phyloP scores from a whole-genome alignment of 805 yeast genomes.

The Starmerella sirachaensis region DNA sequence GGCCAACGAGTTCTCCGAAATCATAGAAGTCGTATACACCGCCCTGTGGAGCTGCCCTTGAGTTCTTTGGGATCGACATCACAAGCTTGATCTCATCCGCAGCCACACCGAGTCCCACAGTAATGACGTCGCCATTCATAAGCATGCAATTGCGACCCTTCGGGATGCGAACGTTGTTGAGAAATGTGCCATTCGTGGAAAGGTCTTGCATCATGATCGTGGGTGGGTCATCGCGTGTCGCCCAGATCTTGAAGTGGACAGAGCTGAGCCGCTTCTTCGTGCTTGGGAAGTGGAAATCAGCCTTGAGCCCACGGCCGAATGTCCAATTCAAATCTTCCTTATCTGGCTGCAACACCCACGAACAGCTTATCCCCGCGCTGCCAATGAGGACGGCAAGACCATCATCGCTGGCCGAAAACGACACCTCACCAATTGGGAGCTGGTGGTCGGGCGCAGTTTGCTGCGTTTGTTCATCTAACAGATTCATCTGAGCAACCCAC shows the following conservation, averaged over 20 bases:
- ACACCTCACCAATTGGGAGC: conserved; percentile 16
- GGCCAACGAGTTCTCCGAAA: conserved; percentile 80
- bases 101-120: conserved; percentile 77
- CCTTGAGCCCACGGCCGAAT: conserved; percentile 59
- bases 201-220: conserved; percentile 52
- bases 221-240: conserved; percentile 39
- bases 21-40: conserved; percentile 64
- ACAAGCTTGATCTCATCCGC: conserved; percentile 47
- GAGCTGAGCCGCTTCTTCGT: conserved; percentile 56
- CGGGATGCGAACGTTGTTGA: conserved; percentile 61
- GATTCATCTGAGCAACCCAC: too few species aligned
- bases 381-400: conserved; percentile 20
- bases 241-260: conserved; percentile 60
- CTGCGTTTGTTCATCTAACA: conserved; percentile 23
- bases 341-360: conserved; percentile 16
- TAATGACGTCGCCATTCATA: conserved; percentile 85
- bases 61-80: conserved; percentile 26
- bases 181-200: conserved; percentile 86
- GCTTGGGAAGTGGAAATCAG: conserved; percentile 52
- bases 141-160: conserved; percentile 70
- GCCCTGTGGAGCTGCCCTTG: conserved; percentile 28
- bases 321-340: conserved; percentile 36
- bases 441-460: conserved; percentile 21
- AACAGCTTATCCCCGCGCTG: conserved; percentile 18
- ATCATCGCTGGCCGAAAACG: conserved; percentile 14